Evolutionary conservation across 768 basidiomycete genomes (phyloP).

Genomic region (Hydnum rufescens): DNA sequence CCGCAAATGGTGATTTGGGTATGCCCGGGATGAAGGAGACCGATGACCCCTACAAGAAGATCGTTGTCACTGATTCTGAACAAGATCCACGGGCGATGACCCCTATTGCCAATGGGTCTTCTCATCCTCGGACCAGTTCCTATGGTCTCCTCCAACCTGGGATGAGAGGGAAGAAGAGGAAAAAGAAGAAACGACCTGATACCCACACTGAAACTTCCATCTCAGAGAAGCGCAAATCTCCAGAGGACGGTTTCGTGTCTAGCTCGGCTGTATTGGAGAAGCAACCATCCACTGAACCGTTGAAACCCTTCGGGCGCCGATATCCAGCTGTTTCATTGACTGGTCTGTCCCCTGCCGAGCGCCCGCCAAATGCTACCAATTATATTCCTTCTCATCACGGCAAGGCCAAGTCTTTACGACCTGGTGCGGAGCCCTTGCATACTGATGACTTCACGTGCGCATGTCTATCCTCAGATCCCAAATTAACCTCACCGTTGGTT

Average conservation of each 20-base stretch:
- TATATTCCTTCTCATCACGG: background rate
- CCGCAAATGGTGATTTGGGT: background rate
- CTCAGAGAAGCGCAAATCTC: background rate
- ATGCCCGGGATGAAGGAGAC: background rate
- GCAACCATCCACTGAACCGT: background rate
- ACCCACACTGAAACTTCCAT: no score
- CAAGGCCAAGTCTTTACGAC: background rate
- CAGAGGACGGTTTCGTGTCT: background rate
- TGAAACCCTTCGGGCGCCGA: no score
- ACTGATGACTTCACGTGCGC: background rate
- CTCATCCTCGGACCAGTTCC: background rate
- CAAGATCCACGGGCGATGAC: background rate
- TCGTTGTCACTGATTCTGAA: background rate
- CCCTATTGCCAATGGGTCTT: background rate
- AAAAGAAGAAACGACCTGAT: no score
- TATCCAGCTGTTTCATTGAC: no score
- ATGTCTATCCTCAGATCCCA: background rate
- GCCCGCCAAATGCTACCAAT: background rate
- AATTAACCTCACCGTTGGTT: background rate
- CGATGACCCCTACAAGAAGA: background rate
- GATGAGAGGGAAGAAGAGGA: background rate
- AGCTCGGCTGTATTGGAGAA: background rate
- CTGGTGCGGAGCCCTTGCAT: background rate
- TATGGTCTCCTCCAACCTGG: background rate
- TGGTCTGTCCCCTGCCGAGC: no score